These are phyloP conservation scores for Yamadazyma triangularis DNA, from an alignment of 1,139 yeast genomes.

Conservation along the genomic window DNA sequence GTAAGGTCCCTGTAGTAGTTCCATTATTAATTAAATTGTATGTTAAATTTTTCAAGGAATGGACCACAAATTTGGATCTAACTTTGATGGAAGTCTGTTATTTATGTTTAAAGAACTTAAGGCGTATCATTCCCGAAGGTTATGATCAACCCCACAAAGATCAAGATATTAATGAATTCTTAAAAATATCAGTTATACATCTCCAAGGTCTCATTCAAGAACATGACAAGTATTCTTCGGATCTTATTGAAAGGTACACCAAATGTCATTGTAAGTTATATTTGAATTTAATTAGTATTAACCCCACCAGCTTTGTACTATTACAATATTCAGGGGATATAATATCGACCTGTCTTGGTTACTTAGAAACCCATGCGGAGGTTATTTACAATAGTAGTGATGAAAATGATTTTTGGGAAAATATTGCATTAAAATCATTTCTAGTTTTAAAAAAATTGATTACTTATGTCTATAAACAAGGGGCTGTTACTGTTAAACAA, in stretches of 20 bases:
- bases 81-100: slow-evolving; percentile 69
- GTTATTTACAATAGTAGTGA: slow-evolving; percentile 50
- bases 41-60: slow-evolving; percentile 51
- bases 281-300: slow-evolving; percentile 47
- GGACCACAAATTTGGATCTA: slow-evolving; percentile 48
- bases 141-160: slow-evolving; percentile 63
- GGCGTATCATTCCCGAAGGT: slow-evolving; percentile 76
- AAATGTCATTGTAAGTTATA: slow-evolving; percentile 76
- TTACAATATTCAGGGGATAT: slow-evolving; percentile 62
- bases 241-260: slow-evolving; percentile 64
- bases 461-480: slow-evolving; percentile 58
- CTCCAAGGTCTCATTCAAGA: slow-evolving; percentile 51
- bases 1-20: slow-evolving; percentile 59
- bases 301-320: slow-evolving; percentile 69
- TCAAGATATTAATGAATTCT: slow-evolving; percentile 55
- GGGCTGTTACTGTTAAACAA: slow-evolving; percentile 62
- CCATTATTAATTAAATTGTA: slow-evolving; percentile 60
- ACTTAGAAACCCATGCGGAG: slow-evolving; percentile 61
- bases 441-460: slow-evolving; percentile 61
- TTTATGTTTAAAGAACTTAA: slow-evolving; percentile 64
- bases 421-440: slow-evolving; percentile 67
- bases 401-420: slow-evolving; percentile 69
- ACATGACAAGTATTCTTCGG: slow-evolving; percentile 53
- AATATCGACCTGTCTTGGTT: slow-evolving; percentile 50
- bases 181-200: slow-evolving; percentile 55